Conservation (phyloP, 2,329 filamentous ascomycete species). For the Curvularia verruculosa region DNA sequence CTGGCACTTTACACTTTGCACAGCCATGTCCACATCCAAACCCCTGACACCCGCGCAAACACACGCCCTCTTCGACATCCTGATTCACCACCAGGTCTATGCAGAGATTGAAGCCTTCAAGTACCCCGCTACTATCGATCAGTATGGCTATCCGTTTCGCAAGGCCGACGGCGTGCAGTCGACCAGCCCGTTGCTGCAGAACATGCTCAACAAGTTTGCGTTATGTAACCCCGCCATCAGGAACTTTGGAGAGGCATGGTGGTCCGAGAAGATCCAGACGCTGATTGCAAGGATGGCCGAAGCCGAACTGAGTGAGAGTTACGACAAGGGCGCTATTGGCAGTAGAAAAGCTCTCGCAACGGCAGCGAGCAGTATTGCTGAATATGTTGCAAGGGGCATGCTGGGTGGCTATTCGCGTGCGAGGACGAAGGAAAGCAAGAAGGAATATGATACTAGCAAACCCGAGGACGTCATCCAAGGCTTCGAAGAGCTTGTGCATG, state of each 20-base stretch:
- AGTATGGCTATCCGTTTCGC: conserved; percentile 74
- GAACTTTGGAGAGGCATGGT: conserved; percentile 60
- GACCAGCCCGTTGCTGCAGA: conserved; percentile 69
- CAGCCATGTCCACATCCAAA: conserved; percentile 24
- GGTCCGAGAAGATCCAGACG: conserved; percentile 51
- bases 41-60: conserved; percentile 54
- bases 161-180: conserved; percentile 55
- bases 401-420: conserved; percentile 63
- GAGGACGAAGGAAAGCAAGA: conserved; percentile 40
- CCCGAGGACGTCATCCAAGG: conserved; percentile 66
- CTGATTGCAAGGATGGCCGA: conserved; percentile 59
- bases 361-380: conserved; percentile 71
- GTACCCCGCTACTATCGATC: conserved; percentile 64
- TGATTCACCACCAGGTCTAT: conserved; percentile 62
- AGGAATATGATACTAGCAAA: conserved; percentile 63
- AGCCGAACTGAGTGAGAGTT: conserved; percentile 78
- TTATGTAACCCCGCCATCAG: conserved; percentile 70
- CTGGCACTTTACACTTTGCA: conserved; percentile 4
- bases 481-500: conserved; percentile 71
- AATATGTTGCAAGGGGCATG: conserved; percentile 70
- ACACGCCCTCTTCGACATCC: conserved; percentile 60
- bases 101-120: conserved; percentile 76
- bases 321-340: conserved; percentile 77
- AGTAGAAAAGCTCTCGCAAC: conserved; percentile 77
- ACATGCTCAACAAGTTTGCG: conserved; percentile 68